A percentile compares a stretch with the other conserved stretches of the same genome.
Evolutionary conservation across 352 stramenopile genomes (phyloP).

Genomic region (Pythium rishiriense): DNA sequence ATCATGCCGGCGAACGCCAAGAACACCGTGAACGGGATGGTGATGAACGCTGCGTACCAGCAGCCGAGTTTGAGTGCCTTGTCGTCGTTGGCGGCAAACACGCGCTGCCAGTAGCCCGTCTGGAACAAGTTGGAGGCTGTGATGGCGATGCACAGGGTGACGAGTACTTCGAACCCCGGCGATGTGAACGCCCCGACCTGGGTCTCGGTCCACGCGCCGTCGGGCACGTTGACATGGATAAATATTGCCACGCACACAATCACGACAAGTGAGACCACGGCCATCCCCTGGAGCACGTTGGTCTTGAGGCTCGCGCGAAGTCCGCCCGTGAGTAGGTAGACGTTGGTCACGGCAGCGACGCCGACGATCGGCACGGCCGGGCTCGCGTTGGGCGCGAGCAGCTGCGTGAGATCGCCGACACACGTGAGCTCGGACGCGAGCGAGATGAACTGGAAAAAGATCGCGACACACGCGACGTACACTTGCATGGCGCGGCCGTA

Average conservation of each 20-base stretch:
- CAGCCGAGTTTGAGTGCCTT: conserved; percentile 29
- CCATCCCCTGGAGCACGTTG: conserved; percentile 72
- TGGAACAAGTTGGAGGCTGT: conserved; percentile 73
- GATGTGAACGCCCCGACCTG: conserved; percentile 66
- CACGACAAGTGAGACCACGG: conserved; percentile 54
- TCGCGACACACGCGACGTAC: conserved; percentile 62
- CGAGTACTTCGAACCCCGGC: conserved; percentile 64
- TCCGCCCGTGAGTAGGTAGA: conserved; percentile 74
- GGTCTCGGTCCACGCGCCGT: conserved; percentile 46
- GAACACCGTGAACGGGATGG: conserved; percentile 69
- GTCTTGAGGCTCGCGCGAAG: conserved; percentile 72
- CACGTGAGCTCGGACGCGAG: conserved; percentile 68
- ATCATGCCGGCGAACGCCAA: conserved; percentile 74
- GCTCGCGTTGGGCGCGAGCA: conserved; percentile 49
- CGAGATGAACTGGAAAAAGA: conserved; percentile 87
- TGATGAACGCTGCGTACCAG: conserved; percentile 29
- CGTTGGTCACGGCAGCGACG: conserved; percentile 65
- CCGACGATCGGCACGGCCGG: conserved; percentile 59
- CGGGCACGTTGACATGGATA: conserved; percentile 50
- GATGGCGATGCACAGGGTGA: conserved; percentile 71
- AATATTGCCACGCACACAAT: conserved; percentile 69
- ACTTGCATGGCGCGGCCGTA: conserved; percentile 70
- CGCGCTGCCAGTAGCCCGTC: conserved; percentile 80
- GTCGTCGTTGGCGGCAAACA: conserved; percentile 57
- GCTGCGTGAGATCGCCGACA: conserved; percentile 51